These are phyloP conservation scores for Populus hybrid DNA, from an alignment of 441 rosid species.

Conservation along the genomic window DNA sequence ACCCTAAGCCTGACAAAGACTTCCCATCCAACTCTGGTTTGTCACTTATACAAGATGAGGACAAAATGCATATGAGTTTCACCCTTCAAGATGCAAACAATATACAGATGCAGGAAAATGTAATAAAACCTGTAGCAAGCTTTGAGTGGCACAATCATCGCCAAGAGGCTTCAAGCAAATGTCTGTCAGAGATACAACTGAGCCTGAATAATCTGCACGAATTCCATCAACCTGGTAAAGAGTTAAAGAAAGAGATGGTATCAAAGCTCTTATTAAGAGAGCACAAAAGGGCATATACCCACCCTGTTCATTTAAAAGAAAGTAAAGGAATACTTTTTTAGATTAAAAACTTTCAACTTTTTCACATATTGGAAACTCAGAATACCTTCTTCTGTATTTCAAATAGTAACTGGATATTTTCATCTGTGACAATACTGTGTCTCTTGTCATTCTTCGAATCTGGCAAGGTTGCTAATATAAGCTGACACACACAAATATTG, in stretches of 20 bases:
- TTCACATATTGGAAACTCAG: slow-evolving; percentile 11
- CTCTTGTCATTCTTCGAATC: slow-evolving; percentile 36
- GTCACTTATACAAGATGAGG: neutral
- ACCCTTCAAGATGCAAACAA: slow-evolving; percentile 9
- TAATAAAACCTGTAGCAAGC: slow-evolving; percentile 72
- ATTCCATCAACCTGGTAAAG: slow-evolving; percentile 69
- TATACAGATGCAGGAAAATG: slow-evolving; percentile 4
- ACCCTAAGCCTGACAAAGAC: neutral
- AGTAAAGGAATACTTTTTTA: slow-evolving; percentile 3
- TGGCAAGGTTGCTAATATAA: slow-evolving; percentile 75
- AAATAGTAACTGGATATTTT: slow-evolving; percentile 77
- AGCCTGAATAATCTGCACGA: slow-evolving; percentile 71
- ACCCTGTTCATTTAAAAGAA: neutral
- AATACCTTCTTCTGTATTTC: slow-evolving; percentile 85
- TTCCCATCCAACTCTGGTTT: neutral
- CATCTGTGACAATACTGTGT: slow-evolving; percentile 76
- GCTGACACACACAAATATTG: slow-evolving; percentile 41
- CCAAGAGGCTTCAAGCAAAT: slow-evolving; percentile 93
- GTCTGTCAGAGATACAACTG: slow-evolving; percentile 70
- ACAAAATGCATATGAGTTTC: neutral
- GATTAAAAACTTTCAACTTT: neutral
- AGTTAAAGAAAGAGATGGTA: neutral
- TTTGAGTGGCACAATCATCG: slow-evolving; percentile 92
- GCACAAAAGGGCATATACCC: neutral
- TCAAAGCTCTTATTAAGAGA: neutral